phyloP scores from a whole-genome alignment of 2,329 filamentous ascomycete genomes.

The Mollisia scopiformis region DNA sequence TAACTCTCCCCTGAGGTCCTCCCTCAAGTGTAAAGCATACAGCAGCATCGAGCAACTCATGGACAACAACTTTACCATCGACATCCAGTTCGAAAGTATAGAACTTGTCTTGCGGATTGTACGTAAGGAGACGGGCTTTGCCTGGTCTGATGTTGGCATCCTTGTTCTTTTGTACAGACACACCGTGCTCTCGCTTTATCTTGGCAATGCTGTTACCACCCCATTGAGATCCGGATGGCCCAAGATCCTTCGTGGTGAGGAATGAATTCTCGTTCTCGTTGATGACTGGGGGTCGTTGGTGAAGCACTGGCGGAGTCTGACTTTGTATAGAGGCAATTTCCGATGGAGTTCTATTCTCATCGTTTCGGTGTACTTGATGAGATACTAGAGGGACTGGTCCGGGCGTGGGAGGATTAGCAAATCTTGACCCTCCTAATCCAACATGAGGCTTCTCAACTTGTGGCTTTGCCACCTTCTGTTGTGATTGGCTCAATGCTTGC shows the following conservation, averaged over 20 bases:
- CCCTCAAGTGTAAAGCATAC: background rate
- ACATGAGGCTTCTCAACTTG: no score
- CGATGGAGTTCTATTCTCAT: no score
- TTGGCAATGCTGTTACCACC: no score
- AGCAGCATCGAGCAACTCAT: conserved; percentile 8
- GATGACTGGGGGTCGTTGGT: no score
- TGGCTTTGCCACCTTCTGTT: no score
- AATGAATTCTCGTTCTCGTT: background rate
- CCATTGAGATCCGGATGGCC: background rate
- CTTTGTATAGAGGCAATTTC: background rate
- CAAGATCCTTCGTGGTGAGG: background rate
- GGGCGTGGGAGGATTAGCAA: no score
- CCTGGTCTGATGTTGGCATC: background rate
- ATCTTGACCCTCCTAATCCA: no score
- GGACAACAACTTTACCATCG: conserved; percentile 1
- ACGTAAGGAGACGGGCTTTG: background rate
- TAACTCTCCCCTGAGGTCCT: background rate
- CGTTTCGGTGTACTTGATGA: no score
- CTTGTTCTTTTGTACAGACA: conserved; percentile 4
- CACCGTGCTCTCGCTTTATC: background rate
- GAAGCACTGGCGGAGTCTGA: background rate
- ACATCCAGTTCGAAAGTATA: background rate
- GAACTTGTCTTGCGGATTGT: background rate
- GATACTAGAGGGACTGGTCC: no score
- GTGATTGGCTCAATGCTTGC: no score